phyloP scores from a whole-genome alignment of 2,329 filamentous ascomycete genomes.

The Coleophoma eucalyptorum region DNA sequence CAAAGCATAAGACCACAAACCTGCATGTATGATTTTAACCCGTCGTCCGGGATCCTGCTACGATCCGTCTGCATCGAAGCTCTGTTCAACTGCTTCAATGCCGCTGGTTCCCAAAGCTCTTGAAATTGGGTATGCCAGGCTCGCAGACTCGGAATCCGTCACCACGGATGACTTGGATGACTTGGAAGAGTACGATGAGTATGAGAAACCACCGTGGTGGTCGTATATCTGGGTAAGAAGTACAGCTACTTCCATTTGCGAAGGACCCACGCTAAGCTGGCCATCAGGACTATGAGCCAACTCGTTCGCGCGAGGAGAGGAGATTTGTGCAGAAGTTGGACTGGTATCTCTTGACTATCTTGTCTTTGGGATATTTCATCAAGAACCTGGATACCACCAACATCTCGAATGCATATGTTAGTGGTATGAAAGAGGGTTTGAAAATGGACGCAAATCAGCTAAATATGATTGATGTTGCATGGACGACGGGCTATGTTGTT shows the following conservation, averaged over 20 bases:
- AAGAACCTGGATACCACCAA: conserved; percentile 24
- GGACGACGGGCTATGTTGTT: conserved; percentile 55
- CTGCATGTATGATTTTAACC: too few relatives aligned
- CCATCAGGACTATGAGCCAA: conserved; percentile 20
- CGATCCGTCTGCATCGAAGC: too few relatives aligned
- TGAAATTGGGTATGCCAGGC: neutral
- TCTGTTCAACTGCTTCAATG: too few relatives aligned
- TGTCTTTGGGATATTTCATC: conserved; percentile 24
- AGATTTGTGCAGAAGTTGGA: conserved; percentile 24
- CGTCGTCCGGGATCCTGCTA: too few relatives aligned
- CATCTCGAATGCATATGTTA: conserved; percentile 33
- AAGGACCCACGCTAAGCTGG: neutral
- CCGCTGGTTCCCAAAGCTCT: neutral
- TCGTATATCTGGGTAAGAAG: conserved; percentile 19
- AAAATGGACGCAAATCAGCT: conserved; percentile 32
- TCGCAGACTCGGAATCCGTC: conserved; percentile 7
- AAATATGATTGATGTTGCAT: conserved; percentile 36
- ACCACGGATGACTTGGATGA: neutral
- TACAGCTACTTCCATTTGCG: too few relatives aligned
- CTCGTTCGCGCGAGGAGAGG: conserved; percentile 11
- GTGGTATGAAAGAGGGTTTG: conserved; percentile 34
- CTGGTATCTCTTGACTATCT: conserved; percentile 19
- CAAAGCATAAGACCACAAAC: too few relatives aligned
- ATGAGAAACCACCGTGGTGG: conserved; percentile 19
- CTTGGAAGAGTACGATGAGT: too few relatives aligned